A percentile compares a stretch with the other conserved stretches of the same genome.
Evolutionary conservation across 257 asterid species (phyloP).

Genomic region (Galeopsis tetrahit): DNA sequence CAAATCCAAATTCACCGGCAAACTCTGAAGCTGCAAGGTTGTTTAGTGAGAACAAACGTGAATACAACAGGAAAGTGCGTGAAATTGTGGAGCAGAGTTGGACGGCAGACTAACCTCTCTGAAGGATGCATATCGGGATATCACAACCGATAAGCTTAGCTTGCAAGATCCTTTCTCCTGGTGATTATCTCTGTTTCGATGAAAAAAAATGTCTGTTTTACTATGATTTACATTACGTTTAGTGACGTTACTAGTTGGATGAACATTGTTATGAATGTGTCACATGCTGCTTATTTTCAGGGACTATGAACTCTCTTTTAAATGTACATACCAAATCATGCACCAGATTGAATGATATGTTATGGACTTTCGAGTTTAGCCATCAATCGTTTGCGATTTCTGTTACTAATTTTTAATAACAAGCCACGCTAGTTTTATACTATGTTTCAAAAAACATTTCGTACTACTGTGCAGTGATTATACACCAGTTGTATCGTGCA

Average conservation of each 20-base stretch:
- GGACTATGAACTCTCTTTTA: slow-evolving; percentile 40
- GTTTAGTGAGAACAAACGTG: slow-evolving; percentile 90
- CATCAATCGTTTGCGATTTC: not conserved
- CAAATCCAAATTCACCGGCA: slow-evolving; percentile 93
- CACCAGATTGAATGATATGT: slow-evolving; percentile 37
- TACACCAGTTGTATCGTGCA: no score
- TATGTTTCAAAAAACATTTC: no score
- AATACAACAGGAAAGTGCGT: slow-evolving; percentile 88
- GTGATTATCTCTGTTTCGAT: slow-evolving; percentile 39
- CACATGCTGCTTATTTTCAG: slow-evolving; percentile 32
- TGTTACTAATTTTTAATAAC: not conserved
- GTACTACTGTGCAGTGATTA: no score
- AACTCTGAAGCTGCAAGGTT: slow-evolving; percentile 93
- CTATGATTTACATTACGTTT: slow-evolving; percentile 31
- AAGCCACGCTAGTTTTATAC: no score
- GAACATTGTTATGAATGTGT: slow-evolving; percentile 39
- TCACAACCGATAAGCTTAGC: slow-evolving; percentile 28
- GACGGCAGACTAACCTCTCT: slow-evolving; percentile 71
- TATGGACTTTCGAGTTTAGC: slow-evolving; percentile 19
- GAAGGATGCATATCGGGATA: slow-evolving; percentile 18
- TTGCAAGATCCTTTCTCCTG: slow-evolving; percentile 42
- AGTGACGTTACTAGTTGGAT: slow-evolving; percentile 37
- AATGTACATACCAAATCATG: slow-evolving; percentile 54
- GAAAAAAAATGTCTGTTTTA: slow-evolving; percentile 29
- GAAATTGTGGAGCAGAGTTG: slow-evolving; percentile 95